phyloP scores from a whole-genome alignment of 2,329 filamentous ascomycete genomes.

The Alternaria sp. region DNA sequence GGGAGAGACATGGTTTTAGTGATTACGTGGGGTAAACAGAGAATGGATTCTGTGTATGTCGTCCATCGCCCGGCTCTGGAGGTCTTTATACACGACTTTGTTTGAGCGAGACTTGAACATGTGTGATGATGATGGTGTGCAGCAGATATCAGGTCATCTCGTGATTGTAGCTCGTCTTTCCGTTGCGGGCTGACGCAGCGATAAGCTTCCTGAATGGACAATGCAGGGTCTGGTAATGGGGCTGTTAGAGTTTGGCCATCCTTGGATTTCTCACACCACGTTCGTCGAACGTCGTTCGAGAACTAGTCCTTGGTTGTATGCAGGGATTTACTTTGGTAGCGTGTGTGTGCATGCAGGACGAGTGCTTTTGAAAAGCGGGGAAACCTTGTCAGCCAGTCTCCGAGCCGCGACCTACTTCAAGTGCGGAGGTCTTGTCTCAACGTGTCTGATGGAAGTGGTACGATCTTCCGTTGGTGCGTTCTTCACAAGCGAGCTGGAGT shows the following conservation, averaged over 20 bases:
- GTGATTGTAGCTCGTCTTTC: background rate
- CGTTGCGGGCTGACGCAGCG: background rate
- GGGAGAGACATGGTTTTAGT: background rate
- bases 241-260: background rate
- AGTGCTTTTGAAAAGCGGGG: background rate
- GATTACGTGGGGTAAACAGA: background rate
- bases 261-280: background rate
- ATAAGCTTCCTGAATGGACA: background rate
- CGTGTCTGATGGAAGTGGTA: background rate
- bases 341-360: background rate
- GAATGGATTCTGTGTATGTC: background rate
- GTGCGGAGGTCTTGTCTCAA: background rate
- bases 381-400: background rate
- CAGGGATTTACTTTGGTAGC: background rate
- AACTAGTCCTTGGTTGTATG: background rate
- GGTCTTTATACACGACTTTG: background rate
- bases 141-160: background rate
- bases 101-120: background rate
- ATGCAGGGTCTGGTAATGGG: background rate
- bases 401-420: background rate
- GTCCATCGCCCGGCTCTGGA: background rate
- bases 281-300: background rate
- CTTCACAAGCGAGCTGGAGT: background rate
- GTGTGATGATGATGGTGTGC: background rate
- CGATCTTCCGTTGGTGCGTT: background rate